Percentiles rank a stretch among this genome's conserved stretches.
Conservation (phyloP, 2,329 filamentous ascomycete species). For the Elsinoe batatas region DNA sequence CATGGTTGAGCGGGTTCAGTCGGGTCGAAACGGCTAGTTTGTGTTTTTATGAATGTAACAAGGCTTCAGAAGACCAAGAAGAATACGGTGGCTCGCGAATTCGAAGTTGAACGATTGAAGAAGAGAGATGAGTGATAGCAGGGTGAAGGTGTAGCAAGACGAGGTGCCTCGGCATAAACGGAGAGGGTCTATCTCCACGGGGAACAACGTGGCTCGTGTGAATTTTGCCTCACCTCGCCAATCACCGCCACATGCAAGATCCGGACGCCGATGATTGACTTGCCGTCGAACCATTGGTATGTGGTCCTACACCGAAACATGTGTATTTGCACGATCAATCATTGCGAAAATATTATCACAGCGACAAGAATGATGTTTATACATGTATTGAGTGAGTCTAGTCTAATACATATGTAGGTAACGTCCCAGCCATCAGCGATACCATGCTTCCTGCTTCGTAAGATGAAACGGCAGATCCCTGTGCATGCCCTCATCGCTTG, state of each 20-base stretch:
- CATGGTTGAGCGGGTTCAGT: slow-evolving; percentile 39
- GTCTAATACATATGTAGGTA: no score
- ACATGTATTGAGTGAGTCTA: no score
- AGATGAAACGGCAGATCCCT: no score
- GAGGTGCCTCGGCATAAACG: slow-evolving; percentile 4
- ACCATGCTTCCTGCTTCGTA: no score
- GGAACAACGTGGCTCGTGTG: neutral
- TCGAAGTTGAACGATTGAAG: neutral
- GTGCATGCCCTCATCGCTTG: no score
- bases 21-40: slow-evolving; percentile 19
- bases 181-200: neutral
- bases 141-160: neutral
- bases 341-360: no score
- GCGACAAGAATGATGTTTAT: no score
- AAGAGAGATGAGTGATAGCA: neutral
- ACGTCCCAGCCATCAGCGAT: no score
- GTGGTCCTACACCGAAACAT: no score
- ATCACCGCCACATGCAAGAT: neutral
- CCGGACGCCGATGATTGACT: neutral
- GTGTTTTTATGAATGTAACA: neutral
- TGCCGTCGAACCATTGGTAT: neutral
- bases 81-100: neutral
- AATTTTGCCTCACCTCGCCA: neutral
- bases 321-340: no score
- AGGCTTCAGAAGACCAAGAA: neutral